Conservation (phyloP, 768 basidiomycete species). For the Tricholoma hemisulphureum region DNA sequence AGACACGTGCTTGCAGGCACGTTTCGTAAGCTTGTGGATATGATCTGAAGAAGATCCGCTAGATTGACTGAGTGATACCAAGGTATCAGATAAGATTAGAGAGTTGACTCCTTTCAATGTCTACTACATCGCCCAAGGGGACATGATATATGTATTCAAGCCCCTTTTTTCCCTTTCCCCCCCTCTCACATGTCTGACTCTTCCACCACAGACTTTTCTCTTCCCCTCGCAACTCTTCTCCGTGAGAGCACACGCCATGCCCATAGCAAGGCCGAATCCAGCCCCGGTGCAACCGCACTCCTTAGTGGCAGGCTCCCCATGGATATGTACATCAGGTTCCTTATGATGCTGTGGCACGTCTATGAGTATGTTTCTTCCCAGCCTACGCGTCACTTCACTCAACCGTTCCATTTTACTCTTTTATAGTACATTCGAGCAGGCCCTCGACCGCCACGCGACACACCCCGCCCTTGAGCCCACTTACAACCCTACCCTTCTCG, state of each 20-base stretch:
- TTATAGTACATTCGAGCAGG: slow-evolving; percentile 53
- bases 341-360: slow-evolving; percentile 78
- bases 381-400: slow-evolving; percentile 21
- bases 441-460: slow-evolving; percentile 56
- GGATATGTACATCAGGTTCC: slow-evolving; percentile 66
- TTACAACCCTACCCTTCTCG: slow-evolving; percentile 68
- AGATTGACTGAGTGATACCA: too few relatives aligned
- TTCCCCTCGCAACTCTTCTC: slow-evolving; percentile 47
- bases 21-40: too few relatives aligned
- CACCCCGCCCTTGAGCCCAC: slow-evolving; percentile 64
- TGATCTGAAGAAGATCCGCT: too few relatives aligned
- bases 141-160: too few relatives aligned
- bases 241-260: slow-evolving; percentile 47
- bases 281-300: slow-evolving; percentile 55
- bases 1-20: too few relatives aligned
- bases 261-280: slow-evolving; percentile 59
- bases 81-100: too few relatives aligned
- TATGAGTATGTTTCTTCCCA: too few relatives aligned
- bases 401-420: background rate
- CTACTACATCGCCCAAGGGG: too few relatives aligned
- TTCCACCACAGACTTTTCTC: slow-evolving; percentile 35
- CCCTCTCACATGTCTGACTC: too few relatives aligned
- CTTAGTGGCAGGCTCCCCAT: slow-evolving; percentile 56
- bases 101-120: too few relatives aligned
- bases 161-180: too few relatives aligned